Percentiles rank a stretch among this genome's conserved stretches.
Conservation (phyloP, 768 basidiomycete species). For the Leccinum broughii region DNA sequence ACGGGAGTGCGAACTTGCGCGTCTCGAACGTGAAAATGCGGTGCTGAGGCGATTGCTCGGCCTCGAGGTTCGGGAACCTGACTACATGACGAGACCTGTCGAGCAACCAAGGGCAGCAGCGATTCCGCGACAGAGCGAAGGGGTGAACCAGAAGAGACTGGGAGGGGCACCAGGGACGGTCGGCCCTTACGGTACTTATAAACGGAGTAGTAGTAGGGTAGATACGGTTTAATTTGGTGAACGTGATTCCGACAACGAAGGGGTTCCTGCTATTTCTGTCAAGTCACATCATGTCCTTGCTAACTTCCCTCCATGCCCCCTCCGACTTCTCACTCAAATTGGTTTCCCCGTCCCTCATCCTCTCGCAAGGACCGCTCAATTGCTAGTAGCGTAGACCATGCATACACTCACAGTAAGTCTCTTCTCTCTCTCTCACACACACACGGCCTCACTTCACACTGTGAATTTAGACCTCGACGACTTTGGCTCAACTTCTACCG, state of each 20-base stretch:
- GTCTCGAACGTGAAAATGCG: conserved; percentile 86
- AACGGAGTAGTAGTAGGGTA: conserved; percentile 31
- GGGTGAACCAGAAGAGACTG: conserved; percentile 25
- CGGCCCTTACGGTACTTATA: conserved; percentile 47
- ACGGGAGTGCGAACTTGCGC: conserved; percentile 85
- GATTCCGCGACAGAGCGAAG: conserved; percentile 17
- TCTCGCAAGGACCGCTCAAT: background rate
- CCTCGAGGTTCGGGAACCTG: conserved; percentile 36
- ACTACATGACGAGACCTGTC: background rate
- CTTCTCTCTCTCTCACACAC: background rate
- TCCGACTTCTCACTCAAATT: conserved; percentile 1
- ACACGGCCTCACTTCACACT: background rate
- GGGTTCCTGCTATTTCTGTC: conserved; percentile 13
- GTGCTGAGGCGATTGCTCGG: conserved; percentile 74
- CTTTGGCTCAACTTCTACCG: conserved; percentile 16
- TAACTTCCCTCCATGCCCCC: conserved; percentile 12
- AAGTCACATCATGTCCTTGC: conserved; percentile 8
- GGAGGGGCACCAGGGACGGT: conserved; percentile 38
- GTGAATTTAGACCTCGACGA: conserved; percentile 20
- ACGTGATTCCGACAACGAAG: conserved; percentile 6
- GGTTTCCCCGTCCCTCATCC: conserved; percentile 21
- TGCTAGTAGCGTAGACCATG: too few species aligned
- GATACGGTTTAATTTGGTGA: background rate
- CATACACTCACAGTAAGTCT: conserved; percentile 1
- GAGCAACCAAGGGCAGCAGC: conserved; percentile 18